Percentiles rank a stretch among this genome's conserved stretches.
phyloP scores from a whole-genome alignment of 2,329 filamentous ascomycete genomes.

The Aspergillus sp. region DNA sequence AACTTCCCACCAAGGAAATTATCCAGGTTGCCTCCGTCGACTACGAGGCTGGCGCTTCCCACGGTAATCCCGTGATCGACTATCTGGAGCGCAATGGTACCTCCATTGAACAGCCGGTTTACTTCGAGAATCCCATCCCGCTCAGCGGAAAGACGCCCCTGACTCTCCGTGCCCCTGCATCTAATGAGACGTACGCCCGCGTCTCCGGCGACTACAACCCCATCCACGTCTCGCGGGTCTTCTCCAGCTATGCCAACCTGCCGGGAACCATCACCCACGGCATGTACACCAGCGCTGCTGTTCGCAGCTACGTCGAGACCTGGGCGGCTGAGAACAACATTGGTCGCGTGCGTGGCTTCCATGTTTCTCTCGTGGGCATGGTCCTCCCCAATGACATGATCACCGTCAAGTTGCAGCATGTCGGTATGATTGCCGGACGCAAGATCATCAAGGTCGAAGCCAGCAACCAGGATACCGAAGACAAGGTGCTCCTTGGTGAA shows the following conservation, averaged over 20 bases:
- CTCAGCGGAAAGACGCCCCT: constrained; percentile 89
- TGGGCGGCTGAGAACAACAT: constrained; percentile 99
- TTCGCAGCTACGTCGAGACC: constrained; percentile 92
- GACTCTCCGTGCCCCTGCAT: constrained; percentile 83
- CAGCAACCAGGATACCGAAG: constrained; percentile 90
- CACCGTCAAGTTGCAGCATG: constrained; percentile 90
- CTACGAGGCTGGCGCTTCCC: constrained; percentile 85
- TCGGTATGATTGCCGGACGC: constrained; percentile 95
- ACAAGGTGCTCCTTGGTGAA: constrained; percentile 92
- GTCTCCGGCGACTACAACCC: constrained; percentile 99
- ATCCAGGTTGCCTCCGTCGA: constrained; percentile 97
- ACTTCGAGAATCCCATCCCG: constrained; percentile 96
- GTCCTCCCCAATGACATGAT: constrained; percentile 95
- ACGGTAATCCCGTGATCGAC: constrained; percentile 95
- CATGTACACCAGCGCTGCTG: constrained; percentile 98
- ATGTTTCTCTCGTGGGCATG: constrained; percentile 96
- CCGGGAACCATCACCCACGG: constrained; percentile 97
- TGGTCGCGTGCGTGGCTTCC: constrained; percentile 94
- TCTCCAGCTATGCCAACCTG: constrained; percentile 91
- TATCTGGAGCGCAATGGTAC: constrained; percentile 90
- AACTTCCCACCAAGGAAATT: constrained; percentile 93
- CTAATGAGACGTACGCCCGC: constrained; percentile 95
- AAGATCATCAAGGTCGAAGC: constrained; percentile 99
- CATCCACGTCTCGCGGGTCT: constrained; percentile 96
- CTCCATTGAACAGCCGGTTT: constrained; percentile 90